Base-by-base conservation (phyloP, 202 grass and related monocot species). In the Carex arenaria region DNA sequence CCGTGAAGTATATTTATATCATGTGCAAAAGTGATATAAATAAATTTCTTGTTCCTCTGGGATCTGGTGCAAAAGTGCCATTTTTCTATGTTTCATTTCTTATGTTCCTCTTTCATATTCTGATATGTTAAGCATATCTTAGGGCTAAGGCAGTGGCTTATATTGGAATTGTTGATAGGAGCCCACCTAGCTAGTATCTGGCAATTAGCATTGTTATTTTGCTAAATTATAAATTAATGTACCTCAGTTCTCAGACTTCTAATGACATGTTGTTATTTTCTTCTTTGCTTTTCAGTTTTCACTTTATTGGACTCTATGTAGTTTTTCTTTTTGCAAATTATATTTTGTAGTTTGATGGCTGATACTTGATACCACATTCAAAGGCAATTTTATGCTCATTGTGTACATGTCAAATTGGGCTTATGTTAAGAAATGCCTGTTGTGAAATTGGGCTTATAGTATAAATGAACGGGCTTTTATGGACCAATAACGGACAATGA, bases 61-160 rank as follows among this genome's bases (percentile, higher is more conserved):
- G 31, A 11, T 36, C 20, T 60, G 49, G 0, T 18, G 18, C 3
- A 14, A 65, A 12, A 53, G 69, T 62, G 15, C n/a, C 31, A n/a
- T 38, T 5, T 12, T 42, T 13, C 10, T 26, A 10, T 70, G 8
- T 15, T 4, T 40, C 7, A n/a, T 49, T 49, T 52, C 60, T 45
- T 34, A 0, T 0, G 22, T 57, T 53, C 6, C 2, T 34, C 9
- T 51, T 64, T 63, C 7, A 45, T 45, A 61, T 40, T 63, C 26
- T 26, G 26, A 3, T 64, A 8, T 32, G 57, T 67, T 47, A 13
- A 56, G 18, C 1, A 22, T 26, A 15, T 74, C 49, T 9, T 13
- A 54, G 47, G 22, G 47, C 7, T 77, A 61, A 69, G 81, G 69
- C 79, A 61, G 85, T 83, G 85, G 85, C 89, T 71, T 85, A 72